phyloP scores from a whole-genome alignment of 345 rosid species.

The Limnanthes douglasii region DNA sequence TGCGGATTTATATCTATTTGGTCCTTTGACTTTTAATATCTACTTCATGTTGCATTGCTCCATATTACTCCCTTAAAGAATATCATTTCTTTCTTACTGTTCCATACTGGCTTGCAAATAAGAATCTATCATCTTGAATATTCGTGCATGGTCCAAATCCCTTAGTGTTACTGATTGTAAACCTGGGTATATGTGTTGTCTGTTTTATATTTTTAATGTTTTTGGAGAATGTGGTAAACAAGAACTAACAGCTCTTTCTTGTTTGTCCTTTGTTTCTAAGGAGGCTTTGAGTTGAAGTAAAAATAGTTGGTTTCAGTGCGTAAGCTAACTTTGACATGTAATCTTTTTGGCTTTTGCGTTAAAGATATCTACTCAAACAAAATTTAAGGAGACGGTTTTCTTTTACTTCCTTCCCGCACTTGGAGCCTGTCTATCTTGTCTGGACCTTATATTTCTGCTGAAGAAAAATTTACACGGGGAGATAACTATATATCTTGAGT shows the following conservation, averaged over 20 bases:
- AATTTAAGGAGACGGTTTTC: constrained; percentile 26
- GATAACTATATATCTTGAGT: constrained; percentile 22
- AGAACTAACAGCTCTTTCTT: constrained; percentile 2
- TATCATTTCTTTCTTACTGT: not conserved
- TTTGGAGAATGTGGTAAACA: constrained; percentile 1
- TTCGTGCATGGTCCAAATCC: not conserved
- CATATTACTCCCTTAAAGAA: too few relatives aligned
- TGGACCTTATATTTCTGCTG: constrained; percentile 32
- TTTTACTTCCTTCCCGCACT: constrained; percentile 32
- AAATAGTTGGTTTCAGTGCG: not conserved
- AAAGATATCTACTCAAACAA: constrained; percentile 18
- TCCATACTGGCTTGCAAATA: not conserved
- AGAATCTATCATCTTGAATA: too few relatives aligned
- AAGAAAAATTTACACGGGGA: constrained; percentile 24
- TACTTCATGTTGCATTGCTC: too few relatives aligned
- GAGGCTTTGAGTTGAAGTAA: not conserved
- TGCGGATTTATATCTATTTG: too few relatives aligned
- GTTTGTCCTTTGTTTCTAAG: not conserved
- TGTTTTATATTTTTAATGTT: not conserved
- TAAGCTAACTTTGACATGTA: constrained; percentile 2
- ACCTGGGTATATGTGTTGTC: not conserved
- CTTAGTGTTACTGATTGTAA: not conserved
- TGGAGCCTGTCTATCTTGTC: constrained; percentile 48
- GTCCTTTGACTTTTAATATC: too few relatives aligned
- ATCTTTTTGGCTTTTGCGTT: too few relatives aligned